Evolutionary conservation across 306 rosid genomes (phyloP).

Genomic region (Aeschynomene evenia): DNA sequence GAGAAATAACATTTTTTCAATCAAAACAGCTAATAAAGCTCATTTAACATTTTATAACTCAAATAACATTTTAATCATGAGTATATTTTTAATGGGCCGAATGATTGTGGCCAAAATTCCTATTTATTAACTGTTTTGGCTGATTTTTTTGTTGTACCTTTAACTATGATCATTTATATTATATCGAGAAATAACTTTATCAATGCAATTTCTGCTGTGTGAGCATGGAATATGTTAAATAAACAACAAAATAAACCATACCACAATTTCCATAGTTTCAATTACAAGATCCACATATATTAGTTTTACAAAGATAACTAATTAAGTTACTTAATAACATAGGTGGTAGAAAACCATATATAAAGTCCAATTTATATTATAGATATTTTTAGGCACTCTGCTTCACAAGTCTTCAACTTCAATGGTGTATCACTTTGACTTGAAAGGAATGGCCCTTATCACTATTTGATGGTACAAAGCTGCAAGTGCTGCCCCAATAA

Average conservation of each 20-base stretch:
- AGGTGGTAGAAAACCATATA: not conserved
- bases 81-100: no score
- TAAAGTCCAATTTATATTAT: no score
- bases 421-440: constrained; percentile 31
- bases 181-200: no score
- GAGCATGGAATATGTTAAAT: not conserved
- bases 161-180: no score
- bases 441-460: constrained; percentile 38
- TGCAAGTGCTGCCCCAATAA: constrained; percentile 37
- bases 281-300: not conserved
- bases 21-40: no score
- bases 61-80: no score
- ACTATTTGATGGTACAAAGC: constrained; percentile 39
- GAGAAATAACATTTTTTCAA: no score
- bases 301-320: not conserved
- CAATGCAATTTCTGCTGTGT: not conserved
- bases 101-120: no score
- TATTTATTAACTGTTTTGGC: no score
- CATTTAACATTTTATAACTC: no score
- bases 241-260: not conserved
- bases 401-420: not conserved
- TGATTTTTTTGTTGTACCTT: no score
- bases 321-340: not conserved
- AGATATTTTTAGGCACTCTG: not conserved
- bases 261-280: not conserved